phyloP scores from a whole-genome alignment of 2,329 filamentous ascomycete species.

The Didymella pinodella region DNA sequence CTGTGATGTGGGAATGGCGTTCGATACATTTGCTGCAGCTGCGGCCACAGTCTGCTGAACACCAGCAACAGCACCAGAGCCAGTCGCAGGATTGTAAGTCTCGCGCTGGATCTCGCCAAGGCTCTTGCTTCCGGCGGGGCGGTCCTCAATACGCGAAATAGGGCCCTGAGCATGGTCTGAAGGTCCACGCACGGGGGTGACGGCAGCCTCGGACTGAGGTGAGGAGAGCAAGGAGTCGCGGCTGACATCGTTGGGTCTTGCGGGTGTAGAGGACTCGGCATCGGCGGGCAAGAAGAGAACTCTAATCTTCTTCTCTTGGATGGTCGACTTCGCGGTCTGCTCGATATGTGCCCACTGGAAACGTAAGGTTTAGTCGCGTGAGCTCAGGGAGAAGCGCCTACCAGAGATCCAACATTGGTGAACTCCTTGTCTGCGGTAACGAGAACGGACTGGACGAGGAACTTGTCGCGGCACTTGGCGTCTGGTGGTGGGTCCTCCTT shows the following conservation, averaged over 20 bases:
- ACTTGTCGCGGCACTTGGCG: conserved; percentile 95
- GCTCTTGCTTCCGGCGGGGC: conserved; percentile 51
- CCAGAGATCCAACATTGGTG: conserved; percentile 79
- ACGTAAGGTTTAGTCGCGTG: conserved; percentile 21
- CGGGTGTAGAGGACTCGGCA: conserved; percentile 49
- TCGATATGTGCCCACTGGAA: conserved; percentile 77
- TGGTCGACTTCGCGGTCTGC: conserved; percentile 74
- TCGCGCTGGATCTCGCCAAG: conserved; percentile 53
- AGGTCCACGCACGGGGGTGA: conserved; percentile 55
- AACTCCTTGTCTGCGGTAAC: conserved; percentile 87
- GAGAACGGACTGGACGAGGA: conserved; percentile 90
- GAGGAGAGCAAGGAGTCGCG: conserved; percentile 57
- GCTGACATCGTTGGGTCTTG: conserved; percentile 47
- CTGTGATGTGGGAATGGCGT: conserved; percentile 56
- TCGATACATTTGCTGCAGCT: conserved; percentile 60
- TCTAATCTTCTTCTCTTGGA: conserved; percentile 95
- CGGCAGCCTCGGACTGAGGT: conserved; percentile 58
- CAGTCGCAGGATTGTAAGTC: conserved; percentile 51
- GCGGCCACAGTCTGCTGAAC: conserved; percentile 52
- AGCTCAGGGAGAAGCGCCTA: conserved; percentile 55
- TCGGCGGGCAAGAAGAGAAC: conserved; percentile 81
- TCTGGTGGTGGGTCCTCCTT: conserved; percentile 89
- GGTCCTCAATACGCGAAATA: conserved; percentile 51
- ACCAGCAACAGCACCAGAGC: conserved; percentile 24
- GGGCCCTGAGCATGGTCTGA: conserved; percentile 46